Evolutionary conservation across 441 rosid species (phyloP).

Genomic region (Gossypium gossypioides): DNA sequence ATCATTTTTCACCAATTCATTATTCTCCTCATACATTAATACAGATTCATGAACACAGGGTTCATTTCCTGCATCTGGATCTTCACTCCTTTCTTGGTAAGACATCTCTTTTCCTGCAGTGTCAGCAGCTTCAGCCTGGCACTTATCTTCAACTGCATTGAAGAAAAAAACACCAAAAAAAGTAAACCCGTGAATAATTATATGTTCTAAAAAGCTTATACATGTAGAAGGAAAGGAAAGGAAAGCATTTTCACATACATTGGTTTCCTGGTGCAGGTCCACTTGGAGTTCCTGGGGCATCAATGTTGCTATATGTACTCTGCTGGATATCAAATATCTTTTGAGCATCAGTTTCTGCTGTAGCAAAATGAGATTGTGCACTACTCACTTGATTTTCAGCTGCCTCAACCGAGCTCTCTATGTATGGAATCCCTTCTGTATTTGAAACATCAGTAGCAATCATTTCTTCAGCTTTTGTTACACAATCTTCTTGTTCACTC

Average conservation of each 20-base stretch:
- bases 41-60: background rate
- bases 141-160: background rate
- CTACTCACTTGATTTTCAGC: background rate
- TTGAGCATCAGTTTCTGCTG: background rate
- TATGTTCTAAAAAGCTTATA: background rate
- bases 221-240: conserved; percentile 1
- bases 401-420: background rate
- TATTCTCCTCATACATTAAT: background rate
- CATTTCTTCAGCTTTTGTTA: background rate
- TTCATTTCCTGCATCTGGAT: background rate
- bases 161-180: background rate
- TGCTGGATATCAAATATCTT: background rate
- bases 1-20: background rate
- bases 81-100: background rate
- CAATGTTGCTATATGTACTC: background rate
- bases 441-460: background rate
- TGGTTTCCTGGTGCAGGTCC: background rate
- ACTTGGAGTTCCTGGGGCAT: background rate
- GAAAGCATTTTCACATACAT: conserved; percentile 1
- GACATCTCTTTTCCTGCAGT: background rate
- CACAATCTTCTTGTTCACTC: background rate
- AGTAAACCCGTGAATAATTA: background rate
- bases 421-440: background rate
- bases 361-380: background rate
- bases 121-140: background rate